A percentile compares a stretch with the other conserved stretches of the same genome.
phyloP scores from a whole-genome alignment of 306 rosid species.

The Ammopiptanthus mongolicus region DNA sequence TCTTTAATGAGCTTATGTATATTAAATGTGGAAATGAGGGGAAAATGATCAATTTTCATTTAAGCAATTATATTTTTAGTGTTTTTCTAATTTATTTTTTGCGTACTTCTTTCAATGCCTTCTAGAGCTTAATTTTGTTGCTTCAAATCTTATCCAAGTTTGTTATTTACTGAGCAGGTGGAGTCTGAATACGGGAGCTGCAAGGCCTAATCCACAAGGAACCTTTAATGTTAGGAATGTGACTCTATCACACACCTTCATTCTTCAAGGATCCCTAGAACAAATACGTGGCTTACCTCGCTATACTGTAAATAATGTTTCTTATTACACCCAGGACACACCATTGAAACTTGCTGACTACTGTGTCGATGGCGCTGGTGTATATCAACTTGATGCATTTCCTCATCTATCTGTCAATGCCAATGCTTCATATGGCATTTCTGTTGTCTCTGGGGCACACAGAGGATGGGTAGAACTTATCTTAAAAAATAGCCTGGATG shows the following conservation, averaged over 20 bases:
- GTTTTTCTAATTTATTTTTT: background rate
- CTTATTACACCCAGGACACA: slow-evolving; percentile 42
- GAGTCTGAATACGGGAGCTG: slow-evolving; percentile 63
- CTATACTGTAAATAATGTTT: slow-evolving; percentile 47
- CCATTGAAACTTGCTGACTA: slow-evolving; percentile 55
- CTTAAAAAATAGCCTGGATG: background rate
- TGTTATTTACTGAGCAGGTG: slow-evolving; percentile 30
- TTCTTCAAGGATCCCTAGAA: slow-evolving; percentile 30
- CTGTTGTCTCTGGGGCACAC: slow-evolving; percentile 17
- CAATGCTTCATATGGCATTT: slow-evolving; percentile 17
- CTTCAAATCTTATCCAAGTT: background rate
- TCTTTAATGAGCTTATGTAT: background rate
- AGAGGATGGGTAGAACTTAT: slow-evolving; percentile 41
- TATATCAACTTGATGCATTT: slow-evolving; percentile 43
- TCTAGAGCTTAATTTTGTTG: background rate
- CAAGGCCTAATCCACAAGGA: slow-evolving; percentile 71
- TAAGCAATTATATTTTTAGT: background rate
- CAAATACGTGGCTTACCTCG: slow-evolving; percentile 7
- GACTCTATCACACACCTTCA: slow-evolving; percentile 48
- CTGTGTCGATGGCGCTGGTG: slow-evolving; percentile 36
- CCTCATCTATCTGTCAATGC: slow-evolving; percentile 31
- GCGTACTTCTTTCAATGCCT: background rate
- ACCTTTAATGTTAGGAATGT: slow-evolving; percentile 51
- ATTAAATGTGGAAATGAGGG: background rate
- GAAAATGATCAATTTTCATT: background rate